Evolutionary conservation across 1,284 basidiomycete genomes (phyloP).

Genomic region (Leccinum variabile): DNA sequence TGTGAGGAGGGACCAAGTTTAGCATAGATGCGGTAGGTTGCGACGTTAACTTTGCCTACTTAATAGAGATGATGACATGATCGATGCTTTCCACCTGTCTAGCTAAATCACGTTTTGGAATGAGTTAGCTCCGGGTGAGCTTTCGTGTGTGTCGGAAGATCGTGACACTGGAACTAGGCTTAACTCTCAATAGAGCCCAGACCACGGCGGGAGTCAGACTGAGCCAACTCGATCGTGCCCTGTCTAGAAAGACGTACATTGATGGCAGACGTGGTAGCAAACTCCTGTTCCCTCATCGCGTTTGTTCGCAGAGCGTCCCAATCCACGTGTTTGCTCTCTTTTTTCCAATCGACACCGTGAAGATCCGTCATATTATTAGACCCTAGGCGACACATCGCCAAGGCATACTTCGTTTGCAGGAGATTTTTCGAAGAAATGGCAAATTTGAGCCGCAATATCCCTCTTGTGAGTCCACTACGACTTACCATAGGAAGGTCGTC

Average conservation of each 20-base stretch:
- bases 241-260: slow-evolving; percentile 74
- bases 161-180: slow-evolving; percentile 71
- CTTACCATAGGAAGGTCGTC: slow-evolving; percentile 77
- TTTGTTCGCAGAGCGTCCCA: slow-evolving; percentile 66
- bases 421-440: slow-evolving; percentile 55
- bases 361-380: slow-evolving; percentile 63
- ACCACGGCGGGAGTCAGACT: slow-evolving; percentile 79
- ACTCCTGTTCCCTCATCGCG: slow-evolving; percentile 91
- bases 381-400: slow-evolving; percentile 82
- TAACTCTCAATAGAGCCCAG: slow-evolving; percentile 84
- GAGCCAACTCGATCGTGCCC: slow-evolving; percentile 73
- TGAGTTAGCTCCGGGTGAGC: too few species aligned
- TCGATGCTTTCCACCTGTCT: too few species aligned
- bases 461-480: slow-evolving; percentile 41
- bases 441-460: slow-evolving; percentile 57
- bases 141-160: too few species aligned
- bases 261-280: slow-evolving; percentile 72
- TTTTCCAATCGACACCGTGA: slow-evolving; percentile 47
- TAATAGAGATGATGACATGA: too few species aligned
- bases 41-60: too few species aligned
- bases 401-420: slow-evolving; percentile 75
- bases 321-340: slow-evolving; percentile 70
- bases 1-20: too few species aligned
- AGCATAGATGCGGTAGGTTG: too few species aligned
- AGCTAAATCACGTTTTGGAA: too few species aligned